A percentile compares a stretch with the other conserved stretches of the same genome.
These are phyloP conservation scores for Choiromyces venosus DNA, from an alignment of 495 filamentous ascomycete genomes.

Conservation along the genomic window DNA sequence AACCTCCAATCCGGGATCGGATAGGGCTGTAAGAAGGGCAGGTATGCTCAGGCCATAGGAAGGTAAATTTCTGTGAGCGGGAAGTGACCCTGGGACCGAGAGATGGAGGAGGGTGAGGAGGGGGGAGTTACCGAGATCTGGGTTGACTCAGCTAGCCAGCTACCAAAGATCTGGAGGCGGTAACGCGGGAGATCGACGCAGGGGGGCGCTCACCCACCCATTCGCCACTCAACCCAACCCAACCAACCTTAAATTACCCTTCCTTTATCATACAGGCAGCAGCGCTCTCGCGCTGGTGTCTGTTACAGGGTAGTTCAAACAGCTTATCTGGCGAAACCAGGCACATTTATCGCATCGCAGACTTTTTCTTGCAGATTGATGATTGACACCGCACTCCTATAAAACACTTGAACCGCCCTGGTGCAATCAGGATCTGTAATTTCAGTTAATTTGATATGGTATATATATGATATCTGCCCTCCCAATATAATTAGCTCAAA, in stretches of 20 bases:
- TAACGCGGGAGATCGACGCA: constrained; percentile 1
- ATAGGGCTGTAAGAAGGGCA: background rate
- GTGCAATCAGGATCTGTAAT: too few relatives aligned
- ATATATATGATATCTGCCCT: too few relatives aligned
- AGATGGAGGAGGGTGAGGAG: background rate
- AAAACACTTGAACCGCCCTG: too few relatives aligned
- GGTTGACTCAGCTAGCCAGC: background rate
- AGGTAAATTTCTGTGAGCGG: too few relatives aligned
- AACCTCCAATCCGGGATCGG: background rate
- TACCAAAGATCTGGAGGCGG: background rate
- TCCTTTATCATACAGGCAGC: background rate
- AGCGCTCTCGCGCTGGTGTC: too few relatives aligned
- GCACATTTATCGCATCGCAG: too few relatives aligned
- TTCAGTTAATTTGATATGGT: too few relatives aligned
- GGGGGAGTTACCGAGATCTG: background rate
- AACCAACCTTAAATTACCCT: background rate
- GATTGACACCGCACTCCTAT: background rate
- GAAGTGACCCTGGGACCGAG: background rate
- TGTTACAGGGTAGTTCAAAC: too few relatives aligned
- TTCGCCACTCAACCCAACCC: too few relatives aligned
- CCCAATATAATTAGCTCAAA: too few relatives aligned
- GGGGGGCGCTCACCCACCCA: background rate
- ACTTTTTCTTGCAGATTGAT: too few relatives aligned
- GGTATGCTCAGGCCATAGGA: background rate
- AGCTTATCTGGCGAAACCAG: too few relatives aligned